Evolutionary conservation across 2,329 filamentous ascomycete species (phyloP).

Genomic region (Pochonia chlamydosporia): DNA sequence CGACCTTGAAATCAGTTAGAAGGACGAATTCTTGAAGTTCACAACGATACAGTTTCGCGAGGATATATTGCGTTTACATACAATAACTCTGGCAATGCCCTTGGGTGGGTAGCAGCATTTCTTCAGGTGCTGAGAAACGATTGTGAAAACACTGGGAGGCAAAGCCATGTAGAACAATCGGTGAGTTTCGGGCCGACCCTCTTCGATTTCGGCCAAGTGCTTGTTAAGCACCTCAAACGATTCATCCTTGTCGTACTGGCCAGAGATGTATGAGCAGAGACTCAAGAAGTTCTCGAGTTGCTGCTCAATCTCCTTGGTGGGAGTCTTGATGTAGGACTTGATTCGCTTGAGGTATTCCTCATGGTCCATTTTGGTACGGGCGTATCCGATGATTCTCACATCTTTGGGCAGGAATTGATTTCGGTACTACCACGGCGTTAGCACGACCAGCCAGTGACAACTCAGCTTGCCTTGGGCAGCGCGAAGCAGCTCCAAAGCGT

Average conservation of each 20-base stretch:
- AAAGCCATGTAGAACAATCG: conserved; percentile 99
- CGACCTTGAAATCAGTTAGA: conserved; percentile 56
- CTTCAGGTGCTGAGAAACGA: conserved; percentile 95
- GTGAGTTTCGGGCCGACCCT: conserved; percentile 75
- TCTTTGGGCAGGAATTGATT: conserved; percentile 98
- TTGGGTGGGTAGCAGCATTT: conserved; percentile 90
- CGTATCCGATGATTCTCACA: conserved; percentile 97
- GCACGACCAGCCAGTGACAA: not conserved
- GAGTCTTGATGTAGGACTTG: conserved; percentile 97
- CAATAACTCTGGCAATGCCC: conserved; percentile 90
- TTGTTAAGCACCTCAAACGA: conserved; percentile 81
- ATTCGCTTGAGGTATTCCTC: conserved; percentile 91
- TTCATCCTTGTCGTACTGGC: conserved; percentile 96
- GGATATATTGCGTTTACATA: conserved; percentile 50
- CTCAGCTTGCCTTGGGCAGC: not conserved
- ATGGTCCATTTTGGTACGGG: conserved; percentile 98
- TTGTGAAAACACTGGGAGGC: conserved; percentile 94
- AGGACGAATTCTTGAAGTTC: not conserved
- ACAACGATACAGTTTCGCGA: conserved; percentile 8
- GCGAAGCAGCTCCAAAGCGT: not conserved
- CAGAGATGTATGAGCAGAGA: conserved; percentile 89
- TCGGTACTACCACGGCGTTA: conserved; percentile 62
- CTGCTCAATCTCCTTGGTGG: conserved; percentile 94
- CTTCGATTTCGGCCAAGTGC: conserved; percentile 81
- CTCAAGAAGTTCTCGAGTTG: conserved; percentile 86